These are phyloP conservation scores for Mycena amicta DNA, from an alignment of 768 basidiomycete genomes.

Conservation along the genomic window DNA sequence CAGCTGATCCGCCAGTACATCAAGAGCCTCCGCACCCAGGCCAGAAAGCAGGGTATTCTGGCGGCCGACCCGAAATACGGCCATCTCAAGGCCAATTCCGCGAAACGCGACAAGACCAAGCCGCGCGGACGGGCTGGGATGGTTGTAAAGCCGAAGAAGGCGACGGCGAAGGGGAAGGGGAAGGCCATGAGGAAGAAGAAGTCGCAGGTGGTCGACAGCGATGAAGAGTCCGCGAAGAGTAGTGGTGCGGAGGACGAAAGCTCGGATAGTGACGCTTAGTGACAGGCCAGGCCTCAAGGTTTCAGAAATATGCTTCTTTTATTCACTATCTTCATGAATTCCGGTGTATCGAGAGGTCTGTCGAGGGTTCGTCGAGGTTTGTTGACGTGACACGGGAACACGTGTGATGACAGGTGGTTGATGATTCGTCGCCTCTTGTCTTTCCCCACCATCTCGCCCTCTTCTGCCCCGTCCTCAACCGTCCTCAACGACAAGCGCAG, in stretches of 20 bases:
- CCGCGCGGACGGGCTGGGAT: not conserved
- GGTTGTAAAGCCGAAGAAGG: not conserved
- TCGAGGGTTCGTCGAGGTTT: not conserved
- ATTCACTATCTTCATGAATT: too few species aligned
- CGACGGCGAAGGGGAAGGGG: not conserved
- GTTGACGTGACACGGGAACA: not conserved
- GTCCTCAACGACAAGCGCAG: too few species aligned
- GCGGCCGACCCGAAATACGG: constrained; percentile 15
- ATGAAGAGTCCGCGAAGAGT: not conserved
- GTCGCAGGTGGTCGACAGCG: too few species aligned
- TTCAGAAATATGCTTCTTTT: too few species aligned
- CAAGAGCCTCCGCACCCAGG: constrained; percentile 19
- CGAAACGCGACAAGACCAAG: constrained; percentile 12
- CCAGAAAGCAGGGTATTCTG: constrained; percentile 20
- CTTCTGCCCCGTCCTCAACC: too few species aligned
- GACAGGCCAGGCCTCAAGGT: too few species aligned
- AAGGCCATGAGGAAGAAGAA: not conserved
- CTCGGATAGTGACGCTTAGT: not conserved
- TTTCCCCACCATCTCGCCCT: too few species aligned
- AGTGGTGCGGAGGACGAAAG: not conserved
- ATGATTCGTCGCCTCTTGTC: too few species aligned
- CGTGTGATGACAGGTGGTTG: too few species aligned
- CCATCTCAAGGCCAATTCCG: constrained; percentile 25
- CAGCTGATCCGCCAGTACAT: constrained; percentile 24
- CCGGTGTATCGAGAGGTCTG: too few species aligned